Conservation (phyloP, 2,329 filamentous ascomycete genomes). For the Aspergillus hortae region DNA sequence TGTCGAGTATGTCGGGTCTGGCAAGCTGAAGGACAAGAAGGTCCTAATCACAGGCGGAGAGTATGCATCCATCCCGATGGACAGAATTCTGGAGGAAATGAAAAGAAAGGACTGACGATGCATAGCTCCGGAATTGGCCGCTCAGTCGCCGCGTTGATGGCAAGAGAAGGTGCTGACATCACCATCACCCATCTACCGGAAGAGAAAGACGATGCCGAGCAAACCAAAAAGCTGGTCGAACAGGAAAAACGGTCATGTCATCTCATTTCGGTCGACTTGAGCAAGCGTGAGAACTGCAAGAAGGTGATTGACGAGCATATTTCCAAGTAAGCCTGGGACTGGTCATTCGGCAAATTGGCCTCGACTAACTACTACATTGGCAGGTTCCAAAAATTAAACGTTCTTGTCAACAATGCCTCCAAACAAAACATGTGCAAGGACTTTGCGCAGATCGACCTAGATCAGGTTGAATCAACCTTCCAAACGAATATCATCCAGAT, state of each 20-base stretch:
- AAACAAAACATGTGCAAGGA: slow-evolving; percentile 55
- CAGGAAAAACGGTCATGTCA: slow-evolving; percentile 48
- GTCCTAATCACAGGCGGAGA: slow-evolving; percentile 56
- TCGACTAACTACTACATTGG: slow-evolving; percentile 16
- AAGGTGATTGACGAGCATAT: slow-evolving; percentile 53
- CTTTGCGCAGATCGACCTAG: slow-evolving; percentile 53
- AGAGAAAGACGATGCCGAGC: slow-evolving; percentile 55
- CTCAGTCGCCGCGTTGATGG: slow-evolving; percentile 54
- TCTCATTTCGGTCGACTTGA: slow-evolving; percentile 49
- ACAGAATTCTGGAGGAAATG: neutral
- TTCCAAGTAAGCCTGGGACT: slow-evolving; percentile 35
- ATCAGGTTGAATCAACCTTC: slow-evolving; percentile 55
- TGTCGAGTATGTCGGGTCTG: slow-evolving; percentile 43
- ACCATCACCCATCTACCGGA: slow-evolving; percentile 55
- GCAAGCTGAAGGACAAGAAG: slow-evolving; percentile 50
- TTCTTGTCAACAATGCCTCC: slow-evolving; percentile 59
- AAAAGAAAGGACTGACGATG: neutral
- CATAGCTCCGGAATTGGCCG: slow-evolving; percentile 54
- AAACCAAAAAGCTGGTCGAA: slow-evolving; percentile 52
- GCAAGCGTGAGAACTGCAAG: slow-evolving; percentile 49
- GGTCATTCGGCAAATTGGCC: slow-evolving; percentile 22
- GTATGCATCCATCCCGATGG: slow-evolving; percentile 25
- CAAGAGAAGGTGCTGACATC: slow-evolving; percentile 56
- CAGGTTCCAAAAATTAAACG: slow-evolving; percentile 35
- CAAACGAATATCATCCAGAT: slow-evolving; percentile 56